Percentiles rank a stretch among this genome's conserved stretches.
These are phyloP conservation scores for Boletus coccyginus DNA, from an alignment of 768 basidiomycete species.

Conservation along the genomic window DNA sequence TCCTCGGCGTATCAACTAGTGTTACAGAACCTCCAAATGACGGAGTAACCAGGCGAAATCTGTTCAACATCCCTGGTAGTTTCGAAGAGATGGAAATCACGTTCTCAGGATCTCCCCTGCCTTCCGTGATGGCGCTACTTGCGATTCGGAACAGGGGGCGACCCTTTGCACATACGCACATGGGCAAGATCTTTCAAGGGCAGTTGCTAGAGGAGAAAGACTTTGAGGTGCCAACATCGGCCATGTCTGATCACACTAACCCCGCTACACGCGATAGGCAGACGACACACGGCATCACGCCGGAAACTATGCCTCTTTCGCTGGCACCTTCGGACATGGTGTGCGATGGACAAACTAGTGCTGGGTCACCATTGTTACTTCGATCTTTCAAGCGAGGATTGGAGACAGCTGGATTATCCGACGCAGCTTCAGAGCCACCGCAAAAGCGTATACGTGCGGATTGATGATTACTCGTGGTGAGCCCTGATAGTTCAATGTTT, in stretches of 20 bases:
- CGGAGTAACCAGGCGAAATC: neutral
- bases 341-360: neutral
- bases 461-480: too few relatives aligned
- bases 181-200: neutral
- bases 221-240: neutral
- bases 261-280: neutral
- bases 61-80: conserved; percentile 1
- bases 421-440: too few relatives aligned
- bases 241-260: too few relatives aligned
- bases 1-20: conserved; percentile 10
- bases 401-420: too few relatives aligned
- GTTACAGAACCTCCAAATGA: neutral
- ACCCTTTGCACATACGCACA: neutral
- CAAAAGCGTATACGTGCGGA: too few relatives aligned
- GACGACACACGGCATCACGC: neutral
- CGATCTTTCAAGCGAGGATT: neutral
- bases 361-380: neutral
- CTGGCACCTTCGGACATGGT: too few relatives aligned
- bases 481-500: too few relatives aligned
- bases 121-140: conserved; percentile 20
- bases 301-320: neutral
- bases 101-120: conserved; percentile 35
- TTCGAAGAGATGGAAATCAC: neutral
- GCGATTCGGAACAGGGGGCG: conserved; percentile 15
- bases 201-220: neutral